Base-by-base conservation (phyloP, 192 early-diverging fungal genomes). In the Backusella tuberculispora region DNA sequence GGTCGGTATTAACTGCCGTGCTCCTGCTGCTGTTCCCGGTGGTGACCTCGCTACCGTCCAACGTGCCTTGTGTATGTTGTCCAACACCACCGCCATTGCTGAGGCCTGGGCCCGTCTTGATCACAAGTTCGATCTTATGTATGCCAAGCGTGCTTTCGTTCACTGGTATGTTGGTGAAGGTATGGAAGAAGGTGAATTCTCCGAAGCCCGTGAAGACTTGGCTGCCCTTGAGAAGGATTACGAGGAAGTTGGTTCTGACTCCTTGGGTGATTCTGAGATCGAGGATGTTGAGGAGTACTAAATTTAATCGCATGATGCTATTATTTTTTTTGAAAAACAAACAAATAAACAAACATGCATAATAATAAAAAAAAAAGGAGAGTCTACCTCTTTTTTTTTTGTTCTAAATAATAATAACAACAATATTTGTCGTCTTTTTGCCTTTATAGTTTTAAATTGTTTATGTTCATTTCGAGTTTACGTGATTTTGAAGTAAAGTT, bases 131-230 rank as follows among this genome's bases (percentile, higher is more conserved):
- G 98, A 99, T 84, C 92, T 98, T 72, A 98, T 98, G 97, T 99
- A 97, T 86, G 95, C 98, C 85, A 99, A 98, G 92, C 97, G 98
- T 87, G 97, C 98, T 76, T 99, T 99, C 81, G 98, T 99, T 65
- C 98, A 99, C 90, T 98, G 97, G 98, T 99, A 98, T 83, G 98
- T 99, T 73, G 98, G 97, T 84, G 98, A 98, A 87, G 96, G 98
- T 88, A 99, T 99, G 98, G 98, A 99, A 88, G 98, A 99, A 88
- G 97, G 98, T 83, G 98, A 99, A 87, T 99, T 99, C 93, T 97
- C 96, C 73, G 98, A 99, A 89, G 98, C 97, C 71, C 97, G 97
- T 89, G 98, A 98, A 86, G 97, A 99, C 85, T 92, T 98, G 86
- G 98, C 96, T 83, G 97, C 98, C 60, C 94, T 99, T 75, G 97